Conservation (phyloP, 2,329 filamentous ascomycete genomes). For the Endocalyx cinctus region DNA sequence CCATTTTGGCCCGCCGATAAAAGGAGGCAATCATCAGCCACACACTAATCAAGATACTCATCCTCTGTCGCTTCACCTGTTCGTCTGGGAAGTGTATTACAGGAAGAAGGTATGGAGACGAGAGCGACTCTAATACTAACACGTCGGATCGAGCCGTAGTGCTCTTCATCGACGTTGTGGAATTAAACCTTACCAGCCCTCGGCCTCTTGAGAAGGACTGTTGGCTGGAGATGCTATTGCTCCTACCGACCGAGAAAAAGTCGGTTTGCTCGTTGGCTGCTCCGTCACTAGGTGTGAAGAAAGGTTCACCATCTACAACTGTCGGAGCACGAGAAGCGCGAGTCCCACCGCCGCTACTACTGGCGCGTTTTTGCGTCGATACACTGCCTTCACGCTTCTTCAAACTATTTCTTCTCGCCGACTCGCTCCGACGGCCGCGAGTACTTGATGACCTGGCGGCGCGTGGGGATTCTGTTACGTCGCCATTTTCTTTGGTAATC, state of each 20-base stretch:
- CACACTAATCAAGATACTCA: slow-evolving; percentile 63
- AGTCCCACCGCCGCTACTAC: slow-evolving; percentile 39
- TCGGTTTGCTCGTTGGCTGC: slow-evolving; percentile 32
- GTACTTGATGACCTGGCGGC: slow-evolving; percentile 33
- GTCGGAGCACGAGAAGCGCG: slow-evolving; percentile 34
- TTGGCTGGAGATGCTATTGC: slow-evolving; percentile 33
- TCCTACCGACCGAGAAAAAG: slow-evolving; percentile 39
- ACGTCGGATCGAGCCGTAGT: slow-evolving; percentile 36
- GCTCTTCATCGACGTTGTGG: slow-evolving; percentile 38
- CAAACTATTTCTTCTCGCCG: slow-evolving; percentile 45
- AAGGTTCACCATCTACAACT: slow-evolving; percentile 46
- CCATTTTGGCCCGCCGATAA: slow-evolving; percentile 76
- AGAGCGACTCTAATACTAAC: slow-evolving; percentile 35
- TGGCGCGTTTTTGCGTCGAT: slow-evolving; percentile 39
- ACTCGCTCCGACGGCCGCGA: slow-evolving; percentile 41
- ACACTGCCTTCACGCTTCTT: slow-evolving; percentile 49
- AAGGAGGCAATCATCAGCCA: slow-evolving; percentile 90
- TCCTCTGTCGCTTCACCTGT: slow-evolving; percentile 45
- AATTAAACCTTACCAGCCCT: slow-evolving; percentile 41
- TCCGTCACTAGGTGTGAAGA: slow-evolving; percentile 43
- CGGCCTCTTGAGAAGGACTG: slow-evolving; percentile 40
- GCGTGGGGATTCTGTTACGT: slow-evolving; percentile 30
- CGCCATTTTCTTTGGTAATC: slow-evolving; percentile 62
- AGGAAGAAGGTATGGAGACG: slow-evolving; percentile 44
- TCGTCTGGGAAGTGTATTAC: slow-evolving; percentile 51